Evolutionary conservation across 768 basidiomycete species (phyloP).

Genomic region (Gymnopilus junonius): DNA sequence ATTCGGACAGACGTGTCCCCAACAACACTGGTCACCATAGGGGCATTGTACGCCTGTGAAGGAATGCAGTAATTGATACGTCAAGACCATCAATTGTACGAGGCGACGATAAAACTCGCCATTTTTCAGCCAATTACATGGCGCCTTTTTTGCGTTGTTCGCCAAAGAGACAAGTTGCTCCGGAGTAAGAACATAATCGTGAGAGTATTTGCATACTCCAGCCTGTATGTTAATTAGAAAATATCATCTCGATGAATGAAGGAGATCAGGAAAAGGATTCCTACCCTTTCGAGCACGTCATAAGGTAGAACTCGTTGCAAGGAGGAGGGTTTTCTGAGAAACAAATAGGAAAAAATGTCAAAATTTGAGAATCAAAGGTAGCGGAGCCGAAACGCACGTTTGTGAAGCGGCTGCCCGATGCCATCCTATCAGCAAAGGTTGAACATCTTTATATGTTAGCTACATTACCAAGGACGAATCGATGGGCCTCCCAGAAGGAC

Average conservation of each 20-base stretch:
- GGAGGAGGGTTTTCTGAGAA: slow-evolving; percentile 76
- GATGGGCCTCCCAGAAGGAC: slow-evolving; percentile 48
- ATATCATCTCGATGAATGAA: slow-evolving; percentile 2
- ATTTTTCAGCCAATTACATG: slow-evolving; percentile 84
- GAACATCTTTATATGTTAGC: slow-evolving; percentile 1
- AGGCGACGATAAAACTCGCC: slow-evolving; percentile 42
- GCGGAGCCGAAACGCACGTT: slow-evolving; percentile 54
- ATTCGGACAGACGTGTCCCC: slow-evolving; percentile 84
- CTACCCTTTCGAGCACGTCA: slow-evolving; percentile 80
- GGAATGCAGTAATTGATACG: not conserved
- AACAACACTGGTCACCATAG: slow-evolving; percentile 77
- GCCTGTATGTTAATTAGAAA: slow-evolving; percentile 39
- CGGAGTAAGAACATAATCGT: slow-evolving; percentile 73
- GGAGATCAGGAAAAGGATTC: slow-evolving; percentile 18
- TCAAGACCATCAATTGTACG: not conserved
- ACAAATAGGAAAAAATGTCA: slow-evolving; percentile 9
- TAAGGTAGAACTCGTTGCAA: slow-evolving; percentile 84
- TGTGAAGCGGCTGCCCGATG: slow-evolving; percentile 66
- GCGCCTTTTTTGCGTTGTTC: slow-evolving; percentile 82
- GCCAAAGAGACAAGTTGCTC: slow-evolving; percentile 76
- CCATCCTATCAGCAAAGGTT: slow-evolving; percentile 11
- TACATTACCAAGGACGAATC: slow-evolving; percentile 66
- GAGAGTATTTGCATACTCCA: slow-evolving; percentile 80
- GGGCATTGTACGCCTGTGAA: slow-evolving; percentile 69
- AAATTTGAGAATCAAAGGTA: not conserved